These are phyloP conservation scores for Penicillium sp. DNA, from an alignment of 2,329 filamentous ascomycete species.

Conservation along the genomic window DNA sequence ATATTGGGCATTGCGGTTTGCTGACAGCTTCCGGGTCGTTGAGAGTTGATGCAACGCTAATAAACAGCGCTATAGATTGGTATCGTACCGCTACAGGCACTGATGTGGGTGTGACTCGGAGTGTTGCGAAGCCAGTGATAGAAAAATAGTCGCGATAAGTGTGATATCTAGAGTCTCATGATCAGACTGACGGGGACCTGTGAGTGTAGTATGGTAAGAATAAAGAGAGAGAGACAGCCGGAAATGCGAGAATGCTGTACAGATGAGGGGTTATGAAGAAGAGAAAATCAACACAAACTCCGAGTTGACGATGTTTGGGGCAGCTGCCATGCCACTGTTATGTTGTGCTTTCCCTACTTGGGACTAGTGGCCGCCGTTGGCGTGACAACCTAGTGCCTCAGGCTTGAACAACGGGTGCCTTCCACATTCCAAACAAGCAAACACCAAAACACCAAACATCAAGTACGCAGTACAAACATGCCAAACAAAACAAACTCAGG, in stretches of 20 bases:
- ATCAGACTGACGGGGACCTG: constrained; percentile 14
- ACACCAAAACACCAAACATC: constrained; percentile 1
- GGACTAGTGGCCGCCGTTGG: constrained; percentile 38
- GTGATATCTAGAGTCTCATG: constrained; percentile 30
- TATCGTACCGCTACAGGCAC: constrained; percentile 4
- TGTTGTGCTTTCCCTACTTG: constrained; percentile 35
- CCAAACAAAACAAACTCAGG: background rate
- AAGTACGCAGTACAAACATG: background rate
- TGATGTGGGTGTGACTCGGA: constrained; percentile 5
- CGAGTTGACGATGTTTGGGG: constrained; percentile 34
- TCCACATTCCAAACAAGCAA: constrained; percentile 6
- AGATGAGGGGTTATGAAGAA: constrained; percentile 20
- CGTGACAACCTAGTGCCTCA: constrained; percentile 39
- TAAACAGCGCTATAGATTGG: constrained; percentile 6
- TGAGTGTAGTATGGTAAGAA: constrained; percentile 24
- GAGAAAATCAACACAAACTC: constrained; percentile 22
- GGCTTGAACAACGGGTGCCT: constrained; percentile 12
- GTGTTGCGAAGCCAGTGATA: constrained; percentile 12
- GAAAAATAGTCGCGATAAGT: constrained; percentile 13
- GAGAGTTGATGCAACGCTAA: constrained; percentile 3
- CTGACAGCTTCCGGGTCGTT: background rate
- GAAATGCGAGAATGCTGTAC: constrained; percentile 1
- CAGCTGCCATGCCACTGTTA: constrained; percentile 40
- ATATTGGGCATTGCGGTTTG: constrained; percentile 35
- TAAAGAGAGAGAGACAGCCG: constrained; percentile 12